Evolutionary conservation across 2,329 filamentous ascomycete genomes (phyloP).

Genomic region (Byssoonygena ceratinophila): DNA sequence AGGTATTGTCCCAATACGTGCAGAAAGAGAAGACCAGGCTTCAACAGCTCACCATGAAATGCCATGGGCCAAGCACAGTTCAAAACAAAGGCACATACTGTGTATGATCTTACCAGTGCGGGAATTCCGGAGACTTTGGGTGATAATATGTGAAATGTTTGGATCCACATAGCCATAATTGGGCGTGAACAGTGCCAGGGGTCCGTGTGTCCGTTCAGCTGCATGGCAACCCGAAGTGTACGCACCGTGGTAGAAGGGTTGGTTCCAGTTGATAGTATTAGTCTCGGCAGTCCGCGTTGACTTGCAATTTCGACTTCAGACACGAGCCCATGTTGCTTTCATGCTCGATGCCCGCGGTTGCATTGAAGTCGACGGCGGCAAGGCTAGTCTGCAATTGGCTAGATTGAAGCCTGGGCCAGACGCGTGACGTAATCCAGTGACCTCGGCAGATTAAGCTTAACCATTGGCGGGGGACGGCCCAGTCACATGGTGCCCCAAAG

Average conservation of each 20-base stretch:
- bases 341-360: background rate
- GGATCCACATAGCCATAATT: background rate
- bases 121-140: too few relatives aligned
- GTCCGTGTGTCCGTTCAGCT: background rate
- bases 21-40: too few relatives aligned
- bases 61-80: too few relatives aligned
- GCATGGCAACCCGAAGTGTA: background rate
- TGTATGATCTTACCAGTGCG: too few relatives aligned
- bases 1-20: too few relatives aligned
- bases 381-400: background rate
- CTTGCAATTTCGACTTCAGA: background rate
- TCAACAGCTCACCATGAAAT: too few relatives aligned
- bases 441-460: conserved; percentile 7
- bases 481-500: background rate
- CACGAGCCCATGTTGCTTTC: background rate
- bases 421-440: background rate
- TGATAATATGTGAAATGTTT: background rate
- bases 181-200: background rate
- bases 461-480: background rate
- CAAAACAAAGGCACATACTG: too few relatives aligned
- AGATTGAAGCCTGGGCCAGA: background rate
- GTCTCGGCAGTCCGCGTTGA: background rate
- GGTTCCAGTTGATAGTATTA: background rate
- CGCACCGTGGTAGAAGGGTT: background rate
- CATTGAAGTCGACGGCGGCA: background rate